Percentiles rank a stretch among this genome's conserved stretches.
phyloP scores from a whole-genome alignment of 495 filamentous ascomycete genomes.

The Lasiosphaeria hispida region DNA sequence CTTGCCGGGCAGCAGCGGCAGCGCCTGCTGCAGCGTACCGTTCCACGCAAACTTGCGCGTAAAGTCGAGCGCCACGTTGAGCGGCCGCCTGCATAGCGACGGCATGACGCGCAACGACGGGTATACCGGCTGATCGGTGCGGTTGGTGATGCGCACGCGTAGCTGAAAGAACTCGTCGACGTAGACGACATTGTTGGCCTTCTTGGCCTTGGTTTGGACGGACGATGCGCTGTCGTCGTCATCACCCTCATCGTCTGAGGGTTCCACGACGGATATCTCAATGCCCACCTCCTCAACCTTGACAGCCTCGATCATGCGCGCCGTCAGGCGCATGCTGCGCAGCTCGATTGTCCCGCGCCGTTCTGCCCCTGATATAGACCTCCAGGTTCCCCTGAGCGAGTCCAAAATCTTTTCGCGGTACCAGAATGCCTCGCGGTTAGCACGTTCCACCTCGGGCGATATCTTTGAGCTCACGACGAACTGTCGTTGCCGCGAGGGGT shows the following conservation, averaged over 20 bases:
- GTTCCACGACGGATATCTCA: slow-evolving; percentile 52
- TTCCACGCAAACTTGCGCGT: slow-evolving; percentile 78
- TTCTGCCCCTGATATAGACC: slow-evolving; percentile 40
- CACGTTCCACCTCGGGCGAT: slow-evolving; percentile 73
- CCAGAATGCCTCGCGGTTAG: slow-evolving; percentile 85
- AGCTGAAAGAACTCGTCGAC: slow-evolving; percentile 73
- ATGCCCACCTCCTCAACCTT: slow-evolving; percentile 78
- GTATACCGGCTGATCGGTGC: slow-evolving; percentile 62
- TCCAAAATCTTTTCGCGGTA: slow-evolving; percentile 83
- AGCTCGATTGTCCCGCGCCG: slow-evolving; percentile 72
- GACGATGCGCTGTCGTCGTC: slow-evolving; percentile 4
- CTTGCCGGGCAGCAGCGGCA: slow-evolving; percentile 59
- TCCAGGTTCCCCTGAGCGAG: slow-evolving; percentile 66
- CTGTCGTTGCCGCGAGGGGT: slow-evolving; percentile 73
- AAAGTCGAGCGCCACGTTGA: slow-evolving; percentile 75
- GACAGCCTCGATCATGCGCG: slow-evolving; percentile 80
- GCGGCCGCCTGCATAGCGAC: slow-evolving; percentile 67
- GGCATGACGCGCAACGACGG: slow-evolving; percentile 77
- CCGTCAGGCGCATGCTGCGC: slow-evolving; percentile 65
- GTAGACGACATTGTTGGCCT: slow-evolving; percentile 36
- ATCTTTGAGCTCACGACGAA: slow-evolving; percentile 85
- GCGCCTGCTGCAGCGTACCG: slow-evolving; percentile 72
- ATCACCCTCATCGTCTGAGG: slow-evolving; percentile 7
- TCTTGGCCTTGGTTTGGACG: slow-evolving; percentile 6
- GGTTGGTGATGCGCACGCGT: slow-evolving; percentile 66